Evolutionary conservation across 306 rosid species (phyloP).

Genomic region (Rubus idaeus): DNA sequence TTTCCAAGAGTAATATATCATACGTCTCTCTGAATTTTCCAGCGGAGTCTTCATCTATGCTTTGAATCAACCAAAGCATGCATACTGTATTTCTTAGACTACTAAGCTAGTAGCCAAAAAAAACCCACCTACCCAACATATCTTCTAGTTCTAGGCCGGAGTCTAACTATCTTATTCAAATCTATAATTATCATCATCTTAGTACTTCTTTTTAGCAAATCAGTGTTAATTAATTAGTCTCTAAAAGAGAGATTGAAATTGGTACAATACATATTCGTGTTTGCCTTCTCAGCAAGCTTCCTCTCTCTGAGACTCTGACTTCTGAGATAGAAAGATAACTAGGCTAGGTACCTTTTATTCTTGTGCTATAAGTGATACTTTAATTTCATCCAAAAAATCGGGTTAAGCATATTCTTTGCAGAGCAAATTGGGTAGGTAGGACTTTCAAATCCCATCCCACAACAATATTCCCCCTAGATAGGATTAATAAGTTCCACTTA

Average conservation of each 20-base stretch:
- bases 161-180: background rate
- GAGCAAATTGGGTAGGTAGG: conserved; percentile 6
- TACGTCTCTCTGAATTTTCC: background rate
- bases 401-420: conserved; percentile 40
- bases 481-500: background rate
- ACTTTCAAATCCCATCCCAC: conserved; percentile 9
- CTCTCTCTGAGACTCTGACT: background rate
- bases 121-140: background rate
- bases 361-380: conserved; percentile 37
- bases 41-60: background rate
- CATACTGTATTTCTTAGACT: background rate
- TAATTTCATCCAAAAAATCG: conserved; percentile 16
- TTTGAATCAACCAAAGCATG: background rate
- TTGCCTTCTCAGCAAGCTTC: conserved; percentile 7
- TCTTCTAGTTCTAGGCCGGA: background rate
- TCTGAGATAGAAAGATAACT: background rate
- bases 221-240: background rate
- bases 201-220: background rate
- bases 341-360: conserved; percentile 15
- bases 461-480: background rate
- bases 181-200: background rate
- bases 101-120: background rate
- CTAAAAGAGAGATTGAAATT: background rate
- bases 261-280: background rate
- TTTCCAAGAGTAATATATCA: background rate